These are phyloP conservation scores for Pseudogymnoascus sp. DNA, from an alignment of 2,329 filamentous ascomycete species.

Conservation along the genomic window DNA sequence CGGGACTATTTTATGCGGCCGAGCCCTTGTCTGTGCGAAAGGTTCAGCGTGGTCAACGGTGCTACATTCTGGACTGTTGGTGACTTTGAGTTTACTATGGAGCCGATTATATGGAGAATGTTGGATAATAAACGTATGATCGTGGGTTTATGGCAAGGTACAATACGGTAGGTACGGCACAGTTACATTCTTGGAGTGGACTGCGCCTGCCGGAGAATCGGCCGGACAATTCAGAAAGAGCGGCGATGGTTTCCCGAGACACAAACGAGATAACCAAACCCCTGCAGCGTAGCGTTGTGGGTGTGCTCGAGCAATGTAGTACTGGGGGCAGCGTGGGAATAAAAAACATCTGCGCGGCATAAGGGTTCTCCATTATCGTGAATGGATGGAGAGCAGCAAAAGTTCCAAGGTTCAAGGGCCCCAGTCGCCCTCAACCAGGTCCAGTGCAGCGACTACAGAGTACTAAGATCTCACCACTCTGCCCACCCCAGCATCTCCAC, in stretches of 20 bases:
- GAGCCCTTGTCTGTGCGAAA: not conserved
- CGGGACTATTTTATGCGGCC: not conserved
- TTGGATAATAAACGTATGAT: not conserved
- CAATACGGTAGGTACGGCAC: not conserved
- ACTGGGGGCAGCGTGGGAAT: too few species aligned
- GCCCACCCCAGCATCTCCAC: not conserved
- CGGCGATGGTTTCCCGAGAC: constrained; percentile 1
- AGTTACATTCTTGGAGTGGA: not conserved
- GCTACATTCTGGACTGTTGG: not conserved
- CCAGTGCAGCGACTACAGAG: not conserved
- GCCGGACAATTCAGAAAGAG: not conserved
- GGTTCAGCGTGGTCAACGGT: not conserved
- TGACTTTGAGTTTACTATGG: not conserved
- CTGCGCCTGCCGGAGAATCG: constrained; percentile 3
- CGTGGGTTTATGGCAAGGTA: not conserved
- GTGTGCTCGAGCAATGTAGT: not conserved
- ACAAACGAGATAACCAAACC: not conserved
- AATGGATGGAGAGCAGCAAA: not conserved
- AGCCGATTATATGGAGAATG: not conserved
- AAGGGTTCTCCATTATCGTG: not conserved
- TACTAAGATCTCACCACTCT: not conserved
- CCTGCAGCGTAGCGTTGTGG: not conserved
- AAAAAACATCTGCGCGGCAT: not conserved
- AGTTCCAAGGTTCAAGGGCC: not conserved
- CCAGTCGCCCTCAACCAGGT: not conserved